These are phyloP conservation scores for Colletotrichum theobromicola DNA, from an alignment of 2,329 filamentous ascomycete genomes.

Conservation along the genomic window DNA sequence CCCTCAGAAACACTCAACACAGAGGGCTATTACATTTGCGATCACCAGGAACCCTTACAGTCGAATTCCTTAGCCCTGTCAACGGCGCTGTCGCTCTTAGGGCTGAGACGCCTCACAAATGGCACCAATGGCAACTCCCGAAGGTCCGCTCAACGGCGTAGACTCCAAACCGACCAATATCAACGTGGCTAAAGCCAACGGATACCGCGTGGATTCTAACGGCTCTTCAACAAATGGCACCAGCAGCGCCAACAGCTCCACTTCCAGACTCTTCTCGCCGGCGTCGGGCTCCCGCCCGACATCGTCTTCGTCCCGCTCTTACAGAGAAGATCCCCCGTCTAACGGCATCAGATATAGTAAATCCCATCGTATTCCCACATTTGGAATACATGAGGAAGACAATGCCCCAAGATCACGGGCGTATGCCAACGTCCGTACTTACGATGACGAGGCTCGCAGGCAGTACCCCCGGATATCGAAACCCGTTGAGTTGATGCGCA, in stretches of 20 bases:
- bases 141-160: not conserved
- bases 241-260: slow-evolving; percentile 4
- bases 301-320: slow-evolving; percentile 15
- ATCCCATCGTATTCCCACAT: slow-evolving; percentile 31
- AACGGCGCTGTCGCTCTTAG: not conserved
- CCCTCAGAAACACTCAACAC: not conserved
- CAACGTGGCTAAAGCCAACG: slow-evolving; percentile 10
- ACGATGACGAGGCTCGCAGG: slow-evolving; percentile 28
- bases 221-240: not conserved
- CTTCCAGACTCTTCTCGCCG: slow-evolving; percentile 10
- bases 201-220: not conserved
- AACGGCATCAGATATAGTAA: slow-evolving; percentile 23
- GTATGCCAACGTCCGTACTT: slow-evolving; percentile 31
- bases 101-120: not conserved
- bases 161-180: slow-evolving; percentile 1
- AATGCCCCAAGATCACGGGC: slow-evolving; percentile 36
- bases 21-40: not conserved
- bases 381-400: slow-evolving; percentile 36
- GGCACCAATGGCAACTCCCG: slow-evolving; percentile 15
- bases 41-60: not conserved
- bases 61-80: not conserved
- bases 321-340: slow-evolving; percentile 14
- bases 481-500: slow-evolving; percentile 61
- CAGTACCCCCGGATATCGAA: slow-evolving; percentile 60
- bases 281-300: slow-evolving; percentile 12